phyloP scores from a whole-genome alignment of 2,329 filamentous ascomycete genomes.

The Taxawa tesnikishii region DNA sequence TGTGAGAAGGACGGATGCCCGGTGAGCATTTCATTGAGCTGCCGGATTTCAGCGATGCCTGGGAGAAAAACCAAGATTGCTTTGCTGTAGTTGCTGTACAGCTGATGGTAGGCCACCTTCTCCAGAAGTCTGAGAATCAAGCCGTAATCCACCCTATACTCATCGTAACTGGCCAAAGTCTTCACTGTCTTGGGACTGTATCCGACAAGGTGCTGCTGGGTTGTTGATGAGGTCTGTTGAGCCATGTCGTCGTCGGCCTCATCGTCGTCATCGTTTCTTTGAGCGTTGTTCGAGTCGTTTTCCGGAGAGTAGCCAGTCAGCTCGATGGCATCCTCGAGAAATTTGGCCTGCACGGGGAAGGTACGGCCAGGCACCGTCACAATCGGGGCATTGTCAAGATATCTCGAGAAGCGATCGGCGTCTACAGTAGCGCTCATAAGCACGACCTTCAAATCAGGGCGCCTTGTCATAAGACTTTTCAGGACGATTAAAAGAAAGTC shows the following conservation, averaged over 20 bases:
- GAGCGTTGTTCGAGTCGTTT: constrained; percentile 38
- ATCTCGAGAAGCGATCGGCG: constrained; percentile 78
- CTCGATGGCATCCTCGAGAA: constrained; percentile 87
- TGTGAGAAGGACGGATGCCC: constrained; percentile 63
- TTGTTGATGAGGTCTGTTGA: constrained; percentile 31
- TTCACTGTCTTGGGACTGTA: constrained; percentile 69
- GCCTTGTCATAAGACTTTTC: constrained; percentile 62
- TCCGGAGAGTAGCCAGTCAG: constrained; percentile 61
- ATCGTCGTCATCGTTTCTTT: constrained; percentile 24
- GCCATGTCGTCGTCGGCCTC: constrained; percentile 35
- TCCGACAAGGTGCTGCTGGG: constrained; percentile 46
- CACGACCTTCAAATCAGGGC: constrained; percentile 79
- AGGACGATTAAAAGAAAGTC: constrained; percentile 92
- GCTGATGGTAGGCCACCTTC: constrained; percentile 57
- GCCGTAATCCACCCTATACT: constrained; percentile 84
- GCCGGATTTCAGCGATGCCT: constrained; percentile 63
- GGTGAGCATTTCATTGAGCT: constrained; percentile 69
- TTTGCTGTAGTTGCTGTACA: constrained; percentile 63
- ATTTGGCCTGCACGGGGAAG: constrained; percentile 80
- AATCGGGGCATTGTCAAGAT: constrained; percentile 74
- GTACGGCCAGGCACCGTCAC: constrained; percentile 86
- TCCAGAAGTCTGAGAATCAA: constrained; percentile 70
- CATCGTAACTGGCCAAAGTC: constrained; percentile 67
- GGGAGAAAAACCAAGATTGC: constrained; percentile 92
- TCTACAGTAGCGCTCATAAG: constrained; percentile 98